Conservation (phyloP, 225 moss, liverwort and hornwort genomes). For the Polytrichum formosum region DNA sequence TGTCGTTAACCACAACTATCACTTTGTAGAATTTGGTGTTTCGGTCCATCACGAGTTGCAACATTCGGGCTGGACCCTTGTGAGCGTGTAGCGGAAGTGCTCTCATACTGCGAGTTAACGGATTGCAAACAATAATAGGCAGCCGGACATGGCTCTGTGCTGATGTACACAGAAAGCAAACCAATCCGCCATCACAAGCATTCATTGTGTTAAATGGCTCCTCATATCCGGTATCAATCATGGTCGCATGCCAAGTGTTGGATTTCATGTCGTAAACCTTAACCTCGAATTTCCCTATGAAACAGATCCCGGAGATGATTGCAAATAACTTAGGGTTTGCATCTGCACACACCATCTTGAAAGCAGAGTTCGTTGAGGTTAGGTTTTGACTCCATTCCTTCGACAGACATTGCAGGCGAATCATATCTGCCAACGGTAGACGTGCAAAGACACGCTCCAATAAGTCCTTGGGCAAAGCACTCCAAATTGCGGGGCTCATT, state of each 20-base stretch:
- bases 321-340: not conserved
- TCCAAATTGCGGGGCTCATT: not conserved
- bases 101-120: not conserved
- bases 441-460: not conserved
- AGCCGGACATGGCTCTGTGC: not conserved
- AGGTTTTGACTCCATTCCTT: not conserved
- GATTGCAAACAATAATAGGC: not conserved
- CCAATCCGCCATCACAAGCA: conserved; percentile 5
- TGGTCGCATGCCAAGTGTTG: conserved; percentile 2
- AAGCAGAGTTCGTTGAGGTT: not conserved
- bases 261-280: conserved; percentile 5
- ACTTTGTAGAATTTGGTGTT: conserved; percentile 1
- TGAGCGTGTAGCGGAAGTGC: not conserved
- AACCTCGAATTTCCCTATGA: not conserved
- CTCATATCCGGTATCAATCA: not conserved
- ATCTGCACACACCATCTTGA: not conserved
- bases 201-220: not conserved
- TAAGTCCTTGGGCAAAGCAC: not conserved
- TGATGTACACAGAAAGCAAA: conserved; percentile 1
- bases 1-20: not conserved
- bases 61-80: not conserved
- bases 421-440: not conserved
- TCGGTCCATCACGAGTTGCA: conserved; percentile 1
- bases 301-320: not conserved
- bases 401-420: not conserved